phyloP scores from a whole-genome alignment of 306 rosid genomes.

The Echinosophora koreensis region DNA sequence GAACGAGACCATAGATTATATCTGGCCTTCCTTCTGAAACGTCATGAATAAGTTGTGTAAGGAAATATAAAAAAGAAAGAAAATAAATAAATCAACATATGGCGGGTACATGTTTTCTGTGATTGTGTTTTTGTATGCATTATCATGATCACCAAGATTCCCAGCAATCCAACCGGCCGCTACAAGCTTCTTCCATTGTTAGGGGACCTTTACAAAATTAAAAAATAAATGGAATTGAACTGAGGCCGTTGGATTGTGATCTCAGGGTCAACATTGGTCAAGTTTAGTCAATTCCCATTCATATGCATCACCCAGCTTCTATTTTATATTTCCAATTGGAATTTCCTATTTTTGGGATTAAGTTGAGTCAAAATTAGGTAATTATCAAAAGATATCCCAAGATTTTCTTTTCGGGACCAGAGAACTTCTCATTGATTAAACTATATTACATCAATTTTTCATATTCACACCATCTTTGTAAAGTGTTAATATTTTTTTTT shows the following conservation, averaged over 20 bases:
- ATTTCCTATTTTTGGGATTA: slow-evolving; percentile 29
- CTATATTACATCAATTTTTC: slow-evolving; percentile 38
- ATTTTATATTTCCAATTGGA: neutral
- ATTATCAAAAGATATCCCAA: slow-evolving; percentile 59
- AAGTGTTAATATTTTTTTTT: no score
- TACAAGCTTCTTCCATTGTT: slow-evolving; percentile 28
- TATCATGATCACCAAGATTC: slow-evolving; percentile 61
- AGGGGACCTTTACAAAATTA: slow-evolving; percentile 23
- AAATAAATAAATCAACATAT: slow-evolving; percentile 18
- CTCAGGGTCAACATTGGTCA: slow-evolving; percentile 59
- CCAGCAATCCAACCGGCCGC: slow-evolving; percentile 49
- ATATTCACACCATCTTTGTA: no score
- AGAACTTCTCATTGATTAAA: slow-evolving; percentile 42
- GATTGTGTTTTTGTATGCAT: slow-evolving; percentile 37
- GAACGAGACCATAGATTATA: slow-evolving; percentile 49
- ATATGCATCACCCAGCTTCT: neutral
- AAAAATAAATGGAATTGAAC: slow-evolving; percentile 20
- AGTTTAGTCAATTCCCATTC: slow-evolving; percentile 50
- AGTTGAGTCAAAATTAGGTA: slow-evolving; percentile 54
- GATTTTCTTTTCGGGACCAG: slow-evolving; percentile 57
- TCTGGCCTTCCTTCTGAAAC: slow-evolving; percentile 35
- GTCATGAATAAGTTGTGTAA: slow-evolving; percentile 43
- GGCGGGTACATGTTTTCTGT: slow-evolving; percentile 46
- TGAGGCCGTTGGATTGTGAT: slow-evolving; percentile 55
- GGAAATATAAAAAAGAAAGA: slow-evolving; percentile 1